phyloP scores from a whole-genome alignment of 1,284 basidiomycete species.

The Sporisorium sorghi region DNA sequence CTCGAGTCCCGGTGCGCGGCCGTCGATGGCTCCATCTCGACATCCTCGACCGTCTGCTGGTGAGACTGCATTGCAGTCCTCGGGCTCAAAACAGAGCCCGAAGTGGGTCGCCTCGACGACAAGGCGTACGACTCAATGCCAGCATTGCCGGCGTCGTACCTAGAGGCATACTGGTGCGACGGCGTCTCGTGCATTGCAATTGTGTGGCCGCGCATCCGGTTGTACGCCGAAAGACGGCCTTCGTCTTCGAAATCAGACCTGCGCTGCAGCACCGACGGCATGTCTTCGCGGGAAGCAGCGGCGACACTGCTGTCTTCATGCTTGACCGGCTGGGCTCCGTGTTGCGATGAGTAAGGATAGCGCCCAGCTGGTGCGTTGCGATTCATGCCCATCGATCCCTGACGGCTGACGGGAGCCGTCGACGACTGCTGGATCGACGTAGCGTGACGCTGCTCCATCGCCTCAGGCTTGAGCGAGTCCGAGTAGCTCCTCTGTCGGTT shows the following conservation, averaged over 20 bases:
- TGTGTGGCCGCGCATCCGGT: slow-evolving; percentile 38
- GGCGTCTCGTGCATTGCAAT: slow-evolving; percentile 26
- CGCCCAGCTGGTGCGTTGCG: slow-evolving; percentile 4
- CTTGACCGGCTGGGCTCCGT: slow-evolving; percentile 1
- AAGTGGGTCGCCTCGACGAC: slow-evolving; percentile 5
- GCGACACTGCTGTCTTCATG: neutral
- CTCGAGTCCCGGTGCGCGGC: slow-evolving; percentile 19
- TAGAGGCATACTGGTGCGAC: slow-evolving; percentile 11
- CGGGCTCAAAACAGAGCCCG: slow-evolving; percentile 10
- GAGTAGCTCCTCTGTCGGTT: slow-evolving; percentile 52
- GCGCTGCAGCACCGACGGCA: slow-evolving; percentile 38
- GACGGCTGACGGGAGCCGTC: slow-evolving; percentile 38
- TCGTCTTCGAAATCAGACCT: slow-evolving; percentile 1
- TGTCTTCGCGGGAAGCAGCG: slow-evolving; percentile 5
- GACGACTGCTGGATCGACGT: slow-evolving; percentile 15
- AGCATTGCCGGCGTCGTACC: neutral
- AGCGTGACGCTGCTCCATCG: slow-evolving; percentile 20
- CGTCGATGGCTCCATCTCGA: slow-evolving; percentile 31
- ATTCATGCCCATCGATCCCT: slow-evolving; percentile 15
- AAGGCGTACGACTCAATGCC: slow-evolving; percentile 1
- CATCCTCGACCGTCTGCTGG: slow-evolving; percentile 21
- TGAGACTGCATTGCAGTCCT: slow-evolving; percentile 10
- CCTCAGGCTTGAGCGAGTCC: slow-evolving; percentile 37
- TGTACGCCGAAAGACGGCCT: slow-evolving; percentile 4
- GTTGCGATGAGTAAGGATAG: neutral